phyloP scores from a whole-genome alignment of 371 early-diverging fungal species.

The Mortierella sp. region DNA sequence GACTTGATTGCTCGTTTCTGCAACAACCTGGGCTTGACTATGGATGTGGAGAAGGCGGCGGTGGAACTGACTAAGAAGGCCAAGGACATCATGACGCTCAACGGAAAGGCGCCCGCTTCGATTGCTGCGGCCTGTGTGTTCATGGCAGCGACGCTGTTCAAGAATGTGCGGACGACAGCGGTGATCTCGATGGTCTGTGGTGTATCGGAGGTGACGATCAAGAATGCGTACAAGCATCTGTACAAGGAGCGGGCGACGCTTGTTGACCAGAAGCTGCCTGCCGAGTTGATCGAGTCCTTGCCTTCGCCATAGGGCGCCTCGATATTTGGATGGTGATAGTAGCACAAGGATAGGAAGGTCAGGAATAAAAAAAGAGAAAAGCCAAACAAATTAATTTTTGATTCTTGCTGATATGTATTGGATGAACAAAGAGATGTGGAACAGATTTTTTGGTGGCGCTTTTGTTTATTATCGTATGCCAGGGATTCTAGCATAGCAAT shows the following conservation, averaged over 20 bases:
- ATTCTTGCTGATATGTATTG: too few species aligned
- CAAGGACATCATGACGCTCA: conserved; percentile 83
- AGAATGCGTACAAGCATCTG: conserved; percentile 84
- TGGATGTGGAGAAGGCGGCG: conserved; percentile 81
- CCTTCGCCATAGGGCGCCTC: conserved; percentile 49
- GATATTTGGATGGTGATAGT: too few species aligned
- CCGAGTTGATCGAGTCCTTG: conserved; percentile 32
- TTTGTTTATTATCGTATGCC: too few species aligned
- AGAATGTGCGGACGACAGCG: conserved; percentile 74
- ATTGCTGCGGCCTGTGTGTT: conserved; percentile 95
- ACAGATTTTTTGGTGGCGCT: too few species aligned
- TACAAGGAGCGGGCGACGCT: conserved; percentile 72
- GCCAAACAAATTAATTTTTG: too few species aligned
- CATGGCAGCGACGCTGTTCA: conserved; percentile 81
- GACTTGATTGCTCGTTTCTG: conserved; percentile 93
- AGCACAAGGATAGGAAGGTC: too few species aligned
- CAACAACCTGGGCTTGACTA: conserved; percentile 79
- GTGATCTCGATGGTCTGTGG: conserved; percentile 89
- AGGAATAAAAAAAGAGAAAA: too few species aligned
- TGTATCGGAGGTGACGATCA: conserved; percentile 93
- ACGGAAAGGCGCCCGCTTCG: conserved; percentile 93
- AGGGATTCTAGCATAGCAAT: too few species aligned
- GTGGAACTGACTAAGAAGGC: conserved; percentile 80
- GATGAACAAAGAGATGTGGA: too few species aligned
- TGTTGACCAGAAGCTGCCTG: conserved; percentile 59